These are phyloP conservation scores for Penium margaritaceum DNA, from an alignment of 139 green algal species.

Conservation along the genomic window DNA sequence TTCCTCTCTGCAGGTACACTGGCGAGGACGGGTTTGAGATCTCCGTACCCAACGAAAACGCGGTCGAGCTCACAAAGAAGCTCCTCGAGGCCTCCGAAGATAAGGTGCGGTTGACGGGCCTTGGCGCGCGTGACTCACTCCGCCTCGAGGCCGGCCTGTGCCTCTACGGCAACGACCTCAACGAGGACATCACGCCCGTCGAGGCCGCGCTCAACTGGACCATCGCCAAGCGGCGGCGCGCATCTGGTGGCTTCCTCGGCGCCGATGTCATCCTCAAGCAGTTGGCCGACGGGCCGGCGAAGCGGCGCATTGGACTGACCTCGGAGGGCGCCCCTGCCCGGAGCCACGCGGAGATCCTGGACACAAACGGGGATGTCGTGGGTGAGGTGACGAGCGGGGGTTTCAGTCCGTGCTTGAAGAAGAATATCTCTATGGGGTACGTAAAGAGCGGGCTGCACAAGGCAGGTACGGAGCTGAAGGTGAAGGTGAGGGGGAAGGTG, in stretches of 20 bases:
- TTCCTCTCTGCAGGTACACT: constrained; percentile 72
- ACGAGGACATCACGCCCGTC: constrained; percentile 82
- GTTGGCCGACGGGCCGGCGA: constrained; percentile 73
- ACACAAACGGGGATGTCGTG: constrained; percentile 63
- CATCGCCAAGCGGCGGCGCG: constrained; percentile 78
- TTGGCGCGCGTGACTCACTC: constrained; percentile 85
- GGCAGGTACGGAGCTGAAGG: constrained; percentile 82
- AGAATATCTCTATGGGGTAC: constrained; percentile 99
- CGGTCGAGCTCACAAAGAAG: constrained; percentile 66
- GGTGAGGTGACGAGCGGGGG: constrained; percentile 86
- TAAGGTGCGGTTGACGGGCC: constrained; percentile 67
- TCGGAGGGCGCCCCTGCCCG: constrained; percentile 75
- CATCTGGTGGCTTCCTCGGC: constrained; percentile 84
- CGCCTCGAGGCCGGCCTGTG: constrained; percentile 95
- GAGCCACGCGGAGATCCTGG: constrained; percentile 67
- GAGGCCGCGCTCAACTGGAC: constrained; percentile 96
- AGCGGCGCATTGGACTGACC: constrained; percentile 85
- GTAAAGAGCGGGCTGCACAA: constrained; percentile 83
- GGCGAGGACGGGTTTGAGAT: constrained; percentile 99
- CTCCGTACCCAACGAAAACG: constrained; percentile 65
- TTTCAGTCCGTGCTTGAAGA: constrained; percentile 87
- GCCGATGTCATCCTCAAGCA: constrained; percentile 90
- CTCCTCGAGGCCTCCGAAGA: constrained; percentile 56
- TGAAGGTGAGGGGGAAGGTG: constrained; percentile 81
- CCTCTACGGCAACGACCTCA: constrained; percentile 96